Percentiles rank a stretch among this genome's conserved stretches.
Conservation (phyloP, 2,329 filamentous ascomycete genomes). For the Arthrocladium fulminans region DNA sequence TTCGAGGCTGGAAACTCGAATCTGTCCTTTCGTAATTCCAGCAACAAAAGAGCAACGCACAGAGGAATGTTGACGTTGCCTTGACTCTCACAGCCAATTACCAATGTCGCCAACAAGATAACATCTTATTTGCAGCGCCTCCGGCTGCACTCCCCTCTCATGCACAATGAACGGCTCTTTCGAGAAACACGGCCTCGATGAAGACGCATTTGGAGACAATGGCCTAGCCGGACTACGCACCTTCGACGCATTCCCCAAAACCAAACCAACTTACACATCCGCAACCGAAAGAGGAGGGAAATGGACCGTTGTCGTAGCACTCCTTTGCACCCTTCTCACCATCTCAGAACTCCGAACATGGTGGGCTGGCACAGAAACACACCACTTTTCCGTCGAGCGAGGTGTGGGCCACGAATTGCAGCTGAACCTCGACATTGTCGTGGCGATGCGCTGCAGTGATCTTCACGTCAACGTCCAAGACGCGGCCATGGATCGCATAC, state of each 20-base stretch:
- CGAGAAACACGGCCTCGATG: constrained; percentile 57
- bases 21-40: not conserved
- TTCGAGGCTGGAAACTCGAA: constrained; percentile 5
- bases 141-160: constrained; percentile 6
- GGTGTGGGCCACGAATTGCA: constrained; percentile 79
- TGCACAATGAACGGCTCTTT: constrained; percentile 12
- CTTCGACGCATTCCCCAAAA: constrained; percentile 97
- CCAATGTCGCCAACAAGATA: not conserved
- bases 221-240: constrained; percentile 52
- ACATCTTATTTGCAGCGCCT: not conserved
- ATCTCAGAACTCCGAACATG: constrained; percentile 71
- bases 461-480: constrained; percentile 98
- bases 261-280: constrained; percentile 85
- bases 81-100: no score
- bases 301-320: constrained; percentile 77
- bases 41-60: not conserved
- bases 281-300: constrained; percentile 79
- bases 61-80: no score
- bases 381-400: constrained; percentile 90
- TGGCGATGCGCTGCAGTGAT: constrained; percentile 77
- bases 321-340: constrained; percentile 66
- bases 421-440: constrained; percentile 89
- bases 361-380: constrained; percentile 74
- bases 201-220: constrained; percentile 71
- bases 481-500: constrained; percentile 80